Evolutionary conservation across 2,329 filamentous ascomycete species (phyloP).

Genomic region (Trichoderma koningii): DNA sequence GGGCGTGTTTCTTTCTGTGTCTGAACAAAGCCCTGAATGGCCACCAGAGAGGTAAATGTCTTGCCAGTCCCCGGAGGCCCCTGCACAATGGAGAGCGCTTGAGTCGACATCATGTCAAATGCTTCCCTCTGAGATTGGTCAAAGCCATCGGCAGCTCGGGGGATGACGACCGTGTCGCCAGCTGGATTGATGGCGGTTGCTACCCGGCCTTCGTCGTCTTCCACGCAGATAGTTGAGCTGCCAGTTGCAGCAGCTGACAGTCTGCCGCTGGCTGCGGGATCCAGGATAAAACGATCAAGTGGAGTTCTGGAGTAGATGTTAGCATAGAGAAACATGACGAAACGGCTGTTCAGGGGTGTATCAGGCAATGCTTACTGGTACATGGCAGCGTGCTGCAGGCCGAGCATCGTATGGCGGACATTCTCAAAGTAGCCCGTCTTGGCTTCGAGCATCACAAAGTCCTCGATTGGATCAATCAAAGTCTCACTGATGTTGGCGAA

Average conservation of each 20-base stretch:
- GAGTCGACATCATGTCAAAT: conserved; percentile 69
- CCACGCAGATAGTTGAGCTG: no score
- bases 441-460: conserved; percentile 79
- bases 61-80: conserved; percentile 78
- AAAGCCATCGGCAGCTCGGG: conserved; percentile 45
- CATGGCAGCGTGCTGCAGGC: conserved; percentile 64
- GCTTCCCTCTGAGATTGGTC: conserved; percentile 73
- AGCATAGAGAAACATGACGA: background rate
- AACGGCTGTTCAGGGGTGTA: conserved; percentile 30
- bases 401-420: conserved; percentile 68
- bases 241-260: no score
- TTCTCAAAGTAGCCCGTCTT: conserved; percentile 76
- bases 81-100: conserved; percentile 74
- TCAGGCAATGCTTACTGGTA: conserved; percentile 48
- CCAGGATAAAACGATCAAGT: background rate
- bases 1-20: conserved; percentile 53
- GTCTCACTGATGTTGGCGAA: conserved; percentile 64
- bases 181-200: no score
- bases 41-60: conserved; percentile 76
- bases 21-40: conserved; percentile 53
- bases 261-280: no score
- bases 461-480: conserved; percentile 65
- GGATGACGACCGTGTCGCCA: background rate
- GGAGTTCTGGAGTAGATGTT: no score
- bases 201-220: no score